Conservation (phyloP, 495 filamentous ascomycete species). For the Aspergillus diversus region DNA sequence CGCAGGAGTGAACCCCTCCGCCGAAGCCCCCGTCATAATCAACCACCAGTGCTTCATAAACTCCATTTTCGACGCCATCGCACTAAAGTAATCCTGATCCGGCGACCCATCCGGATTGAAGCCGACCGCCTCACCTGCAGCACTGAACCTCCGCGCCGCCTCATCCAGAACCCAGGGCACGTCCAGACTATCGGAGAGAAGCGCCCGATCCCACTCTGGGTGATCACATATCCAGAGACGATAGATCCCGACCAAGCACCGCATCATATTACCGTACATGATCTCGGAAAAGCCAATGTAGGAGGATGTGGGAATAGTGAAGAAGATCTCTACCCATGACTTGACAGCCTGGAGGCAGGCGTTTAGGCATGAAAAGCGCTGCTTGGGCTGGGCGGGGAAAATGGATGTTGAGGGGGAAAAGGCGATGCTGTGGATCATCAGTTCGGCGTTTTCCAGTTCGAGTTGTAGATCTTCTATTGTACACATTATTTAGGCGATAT, state of each 20-base stretch:
- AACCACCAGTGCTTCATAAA: neutral
- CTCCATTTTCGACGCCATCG: neutral
- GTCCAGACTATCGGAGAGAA: neutral
- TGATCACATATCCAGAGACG: conserved; percentile 2
- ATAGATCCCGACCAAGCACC: neutral
- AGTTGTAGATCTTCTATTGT: neutral
- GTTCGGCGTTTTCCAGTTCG: conserved; percentile 8
- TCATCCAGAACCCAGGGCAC: neutral
- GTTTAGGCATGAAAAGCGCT: conserved; percentile 9
- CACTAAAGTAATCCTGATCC: neutral
- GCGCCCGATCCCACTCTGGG: conserved; percentile 7
- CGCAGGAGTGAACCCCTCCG: neutral
- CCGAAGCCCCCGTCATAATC: neutral
- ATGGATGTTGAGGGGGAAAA: neutral
- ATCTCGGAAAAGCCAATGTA: conserved; percentile 7
- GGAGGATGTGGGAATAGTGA: conserved; percentile 5
- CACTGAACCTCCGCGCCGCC: neutral
- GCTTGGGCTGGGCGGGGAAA: conserved; percentile 5
- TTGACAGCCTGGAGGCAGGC: conserved; percentile 11
- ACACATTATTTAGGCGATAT: neutral
- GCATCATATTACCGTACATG: neutral
- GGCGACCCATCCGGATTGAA: neutral
- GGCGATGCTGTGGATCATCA: conserved; percentile 5
- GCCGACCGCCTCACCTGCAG: neutral
- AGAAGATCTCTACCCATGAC: conserved; percentile 13